Conservation (phyloP, 257 asterid genomes). For the Capsicum pubescens region DNA sequence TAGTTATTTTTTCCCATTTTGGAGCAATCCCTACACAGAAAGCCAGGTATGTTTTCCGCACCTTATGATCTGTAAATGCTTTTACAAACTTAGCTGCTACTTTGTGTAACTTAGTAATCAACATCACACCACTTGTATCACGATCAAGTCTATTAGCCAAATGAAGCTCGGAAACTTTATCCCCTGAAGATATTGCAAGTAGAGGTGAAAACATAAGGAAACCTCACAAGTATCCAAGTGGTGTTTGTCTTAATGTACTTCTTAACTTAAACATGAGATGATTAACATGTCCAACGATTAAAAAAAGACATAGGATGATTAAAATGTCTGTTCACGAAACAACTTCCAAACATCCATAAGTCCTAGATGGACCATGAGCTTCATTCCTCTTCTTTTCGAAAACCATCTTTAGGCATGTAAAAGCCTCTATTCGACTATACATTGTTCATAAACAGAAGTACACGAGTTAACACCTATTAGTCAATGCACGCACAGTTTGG, state of each 20-base stretch:
- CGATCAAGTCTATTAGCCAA: conserved; percentile 93
- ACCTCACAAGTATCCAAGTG: conserved; percentile 20
- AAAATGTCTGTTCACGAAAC: neutral
- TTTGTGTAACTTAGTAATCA: conserved; percentile 83
- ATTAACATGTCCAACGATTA: neutral
- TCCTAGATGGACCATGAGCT: neutral
- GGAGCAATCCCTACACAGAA: conserved; percentile 70
- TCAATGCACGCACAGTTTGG: neutral
- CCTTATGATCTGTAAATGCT: conserved; percentile 79
- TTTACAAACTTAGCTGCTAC: conserved; percentile 91
- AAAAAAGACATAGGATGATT: neutral
- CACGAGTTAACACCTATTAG: neutral
- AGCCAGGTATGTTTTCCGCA: conserved; percentile 78
- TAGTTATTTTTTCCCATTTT: conserved; percentile 54
- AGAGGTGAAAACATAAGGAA: neutral
- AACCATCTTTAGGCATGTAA: neutral
- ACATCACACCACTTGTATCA: conserved; percentile 89
- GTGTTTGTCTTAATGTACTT: neutral
- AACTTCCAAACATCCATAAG: neutral
- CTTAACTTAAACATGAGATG: conserved; percentile 5
- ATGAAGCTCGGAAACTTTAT: conserved; percentile 61
- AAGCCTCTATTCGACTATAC: neutral
- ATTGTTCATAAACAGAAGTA: neutral
- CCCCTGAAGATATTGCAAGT: conserved; percentile 46
- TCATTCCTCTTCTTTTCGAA: neutral